Evolutionary conservation across 805 yeast genomes (phyloP).

Genomic region (Candida succiphila): DNA sequence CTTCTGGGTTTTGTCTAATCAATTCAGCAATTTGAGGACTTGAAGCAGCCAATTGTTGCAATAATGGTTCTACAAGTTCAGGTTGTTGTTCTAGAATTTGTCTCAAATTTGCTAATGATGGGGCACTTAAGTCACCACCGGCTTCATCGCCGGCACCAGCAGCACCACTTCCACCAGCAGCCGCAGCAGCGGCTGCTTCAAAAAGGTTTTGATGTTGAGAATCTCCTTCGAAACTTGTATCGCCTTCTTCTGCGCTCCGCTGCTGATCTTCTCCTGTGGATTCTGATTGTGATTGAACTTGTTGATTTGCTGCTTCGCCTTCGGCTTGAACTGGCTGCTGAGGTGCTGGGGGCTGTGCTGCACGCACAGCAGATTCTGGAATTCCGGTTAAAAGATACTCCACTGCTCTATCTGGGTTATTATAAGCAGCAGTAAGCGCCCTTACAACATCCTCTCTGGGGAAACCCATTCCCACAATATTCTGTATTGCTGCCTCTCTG

Average conservation of each 20-base stretch:
- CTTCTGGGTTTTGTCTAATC: constrained; percentile 84
- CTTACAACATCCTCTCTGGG: constrained; percentile 78
- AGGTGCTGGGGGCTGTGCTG: constrained; percentile 11
- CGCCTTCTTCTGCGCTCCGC: constrained; percentile 26
- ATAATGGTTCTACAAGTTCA: constrained; percentile 72
- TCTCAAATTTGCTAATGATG: constrained; percentile 53
- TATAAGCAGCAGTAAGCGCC: constrained; percentile 91
- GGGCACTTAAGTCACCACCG: constrained; percentile 22
- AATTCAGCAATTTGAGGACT: constrained; percentile 80
- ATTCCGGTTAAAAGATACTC: constrained; percentile 88
- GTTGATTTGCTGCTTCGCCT: constrained; percentile 8
- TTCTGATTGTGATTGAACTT: constrained; percentile 12
- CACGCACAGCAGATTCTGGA: constrained; percentile 60
- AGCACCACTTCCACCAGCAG: constrained; percentile 6
- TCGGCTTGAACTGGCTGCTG: constrained; percentile 10
- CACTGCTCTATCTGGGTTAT: constrained; percentile 97
- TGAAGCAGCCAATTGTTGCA: constrained; percentile 70
- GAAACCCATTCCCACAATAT: constrained; percentile 95
- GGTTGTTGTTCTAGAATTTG: constrained; percentile 79
- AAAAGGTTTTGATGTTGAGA: constrained; percentile 35
- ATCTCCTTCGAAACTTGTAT: constrained; percentile 14
- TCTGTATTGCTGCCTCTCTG: constrained; percentile 67
- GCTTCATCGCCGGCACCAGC: constrained; percentile 18
- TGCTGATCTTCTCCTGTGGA: constrained; percentile 8
- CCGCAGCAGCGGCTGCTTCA: constrained; percentile 39